These are phyloP conservation scores for Stagonosporopsis cucurbitacearum DNA, from an alignment of 2,329 filamentous ascomycete species.

Conservation along the genomic window DNA sequence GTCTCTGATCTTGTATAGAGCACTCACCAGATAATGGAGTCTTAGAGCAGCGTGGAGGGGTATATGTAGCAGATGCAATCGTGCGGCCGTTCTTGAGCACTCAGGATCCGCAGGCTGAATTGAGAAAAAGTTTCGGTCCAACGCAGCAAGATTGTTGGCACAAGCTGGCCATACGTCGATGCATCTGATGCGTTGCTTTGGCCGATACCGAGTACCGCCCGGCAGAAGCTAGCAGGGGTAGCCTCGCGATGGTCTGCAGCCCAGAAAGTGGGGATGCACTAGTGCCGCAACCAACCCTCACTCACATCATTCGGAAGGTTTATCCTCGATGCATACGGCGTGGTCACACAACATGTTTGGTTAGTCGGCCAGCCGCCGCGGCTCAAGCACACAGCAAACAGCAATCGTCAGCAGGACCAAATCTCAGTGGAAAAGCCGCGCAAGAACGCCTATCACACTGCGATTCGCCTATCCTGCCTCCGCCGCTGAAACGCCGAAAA, in stretches of 20 bases:
- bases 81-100: not conserved
- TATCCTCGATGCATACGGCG: slow-evolving; percentile 11
- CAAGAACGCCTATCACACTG: slow-evolving; percentile 8
- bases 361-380: not conserved
- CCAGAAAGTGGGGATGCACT: slow-evolving; percentile 20
- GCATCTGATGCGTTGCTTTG: slow-evolving; percentile 10
- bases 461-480: slow-evolving; percentile 9
- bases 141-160: slow-evolving; percentile 9
- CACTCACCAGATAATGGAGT: slow-evolving; percentile 9
- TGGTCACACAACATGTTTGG: slow-evolving; percentile 5
- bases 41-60: slow-evolving; percentile 6
- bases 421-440: not conserved
- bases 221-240: slow-evolving; percentile 20
- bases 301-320: slow-evolving; percentile 25
- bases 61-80: not conserved
- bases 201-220: slow-evolving; percentile 28
- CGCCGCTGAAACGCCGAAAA: slow-evolving; percentile 13
- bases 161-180: slow-evolving; percentile 12
- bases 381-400: not conserved
- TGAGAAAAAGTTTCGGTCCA: slow-evolving; percentile 9
- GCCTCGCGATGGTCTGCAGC: slow-evolving; percentile 12
- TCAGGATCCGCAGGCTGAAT: slow-evolving; percentile 6
- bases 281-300: slow-evolving; percentile 7
- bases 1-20: not conserved
- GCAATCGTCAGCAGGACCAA: not conserved